Evolutionary conservation across 306 rosid species (phyloP).

Genomic region (Carpinus viminea): DNA sequence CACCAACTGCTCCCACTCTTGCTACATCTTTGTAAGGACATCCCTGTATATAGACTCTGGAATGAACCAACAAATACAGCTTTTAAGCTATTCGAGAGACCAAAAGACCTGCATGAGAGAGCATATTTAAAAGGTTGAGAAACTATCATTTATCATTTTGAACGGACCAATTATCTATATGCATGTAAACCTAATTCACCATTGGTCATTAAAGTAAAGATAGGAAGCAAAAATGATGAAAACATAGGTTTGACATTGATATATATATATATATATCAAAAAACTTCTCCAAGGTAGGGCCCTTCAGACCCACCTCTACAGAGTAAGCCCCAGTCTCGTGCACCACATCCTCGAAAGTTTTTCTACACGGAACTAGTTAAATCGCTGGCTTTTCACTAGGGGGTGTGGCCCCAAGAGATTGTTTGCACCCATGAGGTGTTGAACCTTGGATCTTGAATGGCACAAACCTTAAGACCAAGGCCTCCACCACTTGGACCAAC

Average conservation of each 20-base stretch:
- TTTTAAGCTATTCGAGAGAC: slow-evolving; percentile 20
- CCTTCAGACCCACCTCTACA: too few species aligned
- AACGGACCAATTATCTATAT: not conserved
- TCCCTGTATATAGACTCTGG: not conserved
- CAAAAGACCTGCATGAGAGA: slow-evolving; percentile 28
- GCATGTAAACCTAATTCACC: not conserved
- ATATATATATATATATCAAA: not conserved
- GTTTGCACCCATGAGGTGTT: too few species aligned
- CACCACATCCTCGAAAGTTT: too few species aligned
- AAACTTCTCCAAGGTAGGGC: too few species aligned
- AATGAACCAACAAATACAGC: not conserved
- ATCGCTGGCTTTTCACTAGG: too few species aligned
- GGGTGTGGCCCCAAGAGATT: too few species aligned
- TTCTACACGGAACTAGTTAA: too few species aligned
- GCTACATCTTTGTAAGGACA: not conserved
- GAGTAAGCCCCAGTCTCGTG: too few species aligned
- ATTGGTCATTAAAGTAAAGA: not conserved
- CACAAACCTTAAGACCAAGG: too few species aligned
- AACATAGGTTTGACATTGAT: not conserved
- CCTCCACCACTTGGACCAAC: too few species aligned
- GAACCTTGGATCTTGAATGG: too few species aligned
- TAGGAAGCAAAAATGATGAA: not conserved
- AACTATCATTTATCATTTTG: not conserved
- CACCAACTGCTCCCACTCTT: not conserved
- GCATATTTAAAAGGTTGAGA: not conserved